Base-by-base conservation (phyloP, 2,329 filamentous ascomycete genomes). In the Penicillium concentricum region DNA sequence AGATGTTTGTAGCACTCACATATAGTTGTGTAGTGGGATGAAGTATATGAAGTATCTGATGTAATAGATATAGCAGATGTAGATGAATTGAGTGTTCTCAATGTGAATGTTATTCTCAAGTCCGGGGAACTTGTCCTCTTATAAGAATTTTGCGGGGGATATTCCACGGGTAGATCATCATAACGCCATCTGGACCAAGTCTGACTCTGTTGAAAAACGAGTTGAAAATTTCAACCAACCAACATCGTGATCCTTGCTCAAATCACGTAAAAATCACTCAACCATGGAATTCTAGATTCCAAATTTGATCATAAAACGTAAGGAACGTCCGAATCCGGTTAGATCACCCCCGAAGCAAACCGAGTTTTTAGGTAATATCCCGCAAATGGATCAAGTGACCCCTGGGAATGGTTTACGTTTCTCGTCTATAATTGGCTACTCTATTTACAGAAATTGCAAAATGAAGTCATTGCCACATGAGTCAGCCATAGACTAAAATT, bases 111-210 rank as follows among this genome's bases (percentile, higher is more conserved):
- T 18, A 8, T 3, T 44, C 42, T 20, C 12, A 45, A 46, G 43
- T 46, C 43, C 43, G 43, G 43, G 43, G 43, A 46, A 34, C 5
- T 24, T 34, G 1, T 24, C 44, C 15, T 26, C 5, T 46, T 46
- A 34, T 46, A 46, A 12, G 35, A 30, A 46, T 13, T 46, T 46
- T 46, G 44, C 44, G 44, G 44, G 44, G 44, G 44, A 46, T 46
- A 18, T 32, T 20, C 30, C 30, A 34, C 44, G 30, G 44, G 44
- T 46, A 34, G 44, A 46, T 46, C 44, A 22, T 22, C 10, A 46
- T 46, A 46, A 46, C 44, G 44, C 44, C 44, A 46, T 46, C 16
- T 12, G 30, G 9, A 8, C 30, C 44, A 35, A 24, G 8, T 7
- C 13, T 30, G 20, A 46, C 8, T 20, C 2, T 8, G 3, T 2